A percentile compares a stretch with the other conserved stretches of the same genome.
Evolutionary conservation across 2,329 filamentous ascomycete genomes (phyloP).

Genomic region (Alternaria dauci): DNA sequence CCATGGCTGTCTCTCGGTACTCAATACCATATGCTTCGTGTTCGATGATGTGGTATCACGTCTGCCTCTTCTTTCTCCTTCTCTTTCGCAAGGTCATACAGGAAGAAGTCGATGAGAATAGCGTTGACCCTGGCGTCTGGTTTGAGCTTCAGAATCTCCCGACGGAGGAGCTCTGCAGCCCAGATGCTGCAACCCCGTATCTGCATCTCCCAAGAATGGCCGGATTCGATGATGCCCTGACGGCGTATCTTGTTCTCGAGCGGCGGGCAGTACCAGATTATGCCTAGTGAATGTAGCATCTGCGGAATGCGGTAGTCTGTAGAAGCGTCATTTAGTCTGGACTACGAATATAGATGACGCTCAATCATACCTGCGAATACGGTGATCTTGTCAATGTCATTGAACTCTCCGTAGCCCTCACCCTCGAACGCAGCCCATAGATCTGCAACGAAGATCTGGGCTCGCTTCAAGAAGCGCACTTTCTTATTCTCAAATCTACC

Average conservation of each 20-base stretch:
- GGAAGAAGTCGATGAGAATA: constrained; percentile 94
- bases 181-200: constrained; percentile 93
- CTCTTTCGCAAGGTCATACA: constrained; percentile 94
- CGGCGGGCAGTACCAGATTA: constrained; percentile 82
- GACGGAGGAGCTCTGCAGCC: constrained; percentile 88
- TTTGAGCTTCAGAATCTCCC: constrained; percentile 78
- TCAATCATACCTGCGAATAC: constrained; percentile 79
- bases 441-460: constrained; percentile 95
- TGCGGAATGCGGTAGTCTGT: constrained; percentile 93
- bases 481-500: constrained; percentile 75
- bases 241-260: constrained; percentile 75
- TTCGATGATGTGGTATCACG: constrained; percentile 81
- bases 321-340: neutral
- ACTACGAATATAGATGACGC: neutral
- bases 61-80: constrained; percentile 63
- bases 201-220: constrained; percentile 83
- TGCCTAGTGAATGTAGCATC: constrained; percentile 83
- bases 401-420: constrained; percentile 77
- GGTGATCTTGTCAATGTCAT: constrained; percentile 93
- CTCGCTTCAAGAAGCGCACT: constrained; percentile 88
- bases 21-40: constrained; percentile 93
- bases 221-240: constrained; percentile 72
- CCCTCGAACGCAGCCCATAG: constrained; percentile 96
- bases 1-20: neutral
- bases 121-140: constrained; percentile 79